Conservation (phyloP, 768 basidiomycete species). For the Boletus rubescentipes region DNA sequence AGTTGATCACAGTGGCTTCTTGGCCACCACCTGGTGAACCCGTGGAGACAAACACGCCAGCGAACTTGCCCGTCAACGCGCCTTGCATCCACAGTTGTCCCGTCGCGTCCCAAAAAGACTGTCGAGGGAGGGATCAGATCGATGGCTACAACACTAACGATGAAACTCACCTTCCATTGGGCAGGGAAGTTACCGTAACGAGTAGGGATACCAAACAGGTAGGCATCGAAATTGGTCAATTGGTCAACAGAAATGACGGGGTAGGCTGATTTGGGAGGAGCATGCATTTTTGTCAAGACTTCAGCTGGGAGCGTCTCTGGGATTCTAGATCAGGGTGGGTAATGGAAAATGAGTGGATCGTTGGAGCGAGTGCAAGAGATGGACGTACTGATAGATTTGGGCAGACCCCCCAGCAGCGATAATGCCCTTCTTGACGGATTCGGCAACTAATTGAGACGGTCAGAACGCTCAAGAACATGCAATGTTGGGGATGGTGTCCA, state of each 20-base stretch:
- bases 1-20: conserved; percentile 51
- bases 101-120: conserved; percentile 77
- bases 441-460: conserved; percentile 57
- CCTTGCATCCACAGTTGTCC: conserved; percentile 66
- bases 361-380: neutral
- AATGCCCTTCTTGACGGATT: conserved; percentile 48
- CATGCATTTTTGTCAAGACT: conserved; percentile 65
- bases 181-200: conserved; percentile 48
- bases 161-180: conserved; percentile 57
- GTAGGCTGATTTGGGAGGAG: conserved; percentile 67
- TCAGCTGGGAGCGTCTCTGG: conserved; percentile 76
- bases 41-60: conserved; percentile 69
- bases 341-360: neutral
- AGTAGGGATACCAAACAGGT: conserved; percentile 43
- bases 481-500: conserved; percentile 1
- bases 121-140: conserved; percentile 2
- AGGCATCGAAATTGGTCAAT: conserved; percentile 33
- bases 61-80: conserved; percentile 70
- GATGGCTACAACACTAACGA: neutral
- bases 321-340: conserved; percentile 45
- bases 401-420: conserved; percentile 48
- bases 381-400: conserved; percentile 54
- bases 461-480: neutral
- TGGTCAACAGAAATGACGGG: conserved; percentile 14
- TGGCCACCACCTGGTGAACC: conserved; percentile 76